Evolutionary conservation across 2,329 filamentous ascomycete genomes (phyloP).

Genomic region (Colletotrichum sojae): DNA sequence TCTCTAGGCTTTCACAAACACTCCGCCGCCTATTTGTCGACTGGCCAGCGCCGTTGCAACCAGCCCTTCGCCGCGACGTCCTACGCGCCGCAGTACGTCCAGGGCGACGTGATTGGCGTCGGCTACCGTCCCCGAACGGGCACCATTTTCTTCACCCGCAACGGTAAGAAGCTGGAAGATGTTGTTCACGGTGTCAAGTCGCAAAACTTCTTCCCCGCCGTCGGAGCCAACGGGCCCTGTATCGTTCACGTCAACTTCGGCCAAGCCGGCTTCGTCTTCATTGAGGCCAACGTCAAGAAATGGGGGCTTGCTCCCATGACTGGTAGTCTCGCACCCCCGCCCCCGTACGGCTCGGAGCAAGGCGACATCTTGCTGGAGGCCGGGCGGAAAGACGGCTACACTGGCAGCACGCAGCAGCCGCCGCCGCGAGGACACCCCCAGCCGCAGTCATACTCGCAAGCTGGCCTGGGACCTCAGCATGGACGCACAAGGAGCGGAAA

Average conservation of each 20-base stretch:
- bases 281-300: constrained; percentile 99
- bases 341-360: constrained; percentile 96
- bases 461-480: constrained; percentile 71
- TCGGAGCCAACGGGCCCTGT: constrained; percentile 96
- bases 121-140: constrained; percentile 96
- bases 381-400: constrained; percentile 75
- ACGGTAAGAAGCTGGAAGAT: constrained; percentile 97
- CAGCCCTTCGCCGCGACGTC: constrained; percentile 87
- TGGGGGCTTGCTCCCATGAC: constrained; percentile 98
- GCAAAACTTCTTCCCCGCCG: constrained; percentile 97
- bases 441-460: constrained; percentile 53
- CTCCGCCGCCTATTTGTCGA: constrained; percentile 92
- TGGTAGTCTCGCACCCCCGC: constrained; percentile 92
- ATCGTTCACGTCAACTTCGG: constrained; percentile 97
- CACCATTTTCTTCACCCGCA: constrained; percentile 97
- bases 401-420: constrained; percentile 55
- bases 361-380: constrained; percentile 95
- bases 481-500: constrained; percentile 83
- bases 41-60: constrained; percentile 88
- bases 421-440: constrained; percentile 62
- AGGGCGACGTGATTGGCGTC: constrained; percentile 96
- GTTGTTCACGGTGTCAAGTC: constrained; percentile 92
- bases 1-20: constrained; percentile 87
- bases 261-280: constrained; percentile 98
- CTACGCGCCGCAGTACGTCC: constrained; percentile 88